Evolutionary conservation across 225 moss, liverwort and hornwort species (phyloP), one percentile per base, ranked within the genome.

Genomic region (Pseudoscleropodium purum): DNA sequence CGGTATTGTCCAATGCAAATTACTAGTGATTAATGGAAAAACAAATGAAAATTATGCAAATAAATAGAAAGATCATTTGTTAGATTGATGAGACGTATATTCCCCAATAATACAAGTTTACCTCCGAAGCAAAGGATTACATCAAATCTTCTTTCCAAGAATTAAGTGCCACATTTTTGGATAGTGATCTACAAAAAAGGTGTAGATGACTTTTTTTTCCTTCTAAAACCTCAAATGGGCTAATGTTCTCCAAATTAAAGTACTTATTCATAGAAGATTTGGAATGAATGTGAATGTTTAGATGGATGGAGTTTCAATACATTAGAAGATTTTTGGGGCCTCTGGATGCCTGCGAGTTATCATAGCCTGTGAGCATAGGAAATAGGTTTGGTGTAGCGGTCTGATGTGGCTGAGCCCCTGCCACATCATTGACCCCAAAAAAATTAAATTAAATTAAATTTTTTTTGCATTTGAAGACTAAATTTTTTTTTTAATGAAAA

Each of bases 101-200:
- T 52, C 0, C 0, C 9, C 14, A 23, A 34, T 23, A 23, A 52
- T 52, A 77, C 23, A 77, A 75, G 4, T 8, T 49, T 49, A 1
- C 49, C 3, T 75, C 2, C 0, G 0, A 15, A 37, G 37, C 0
- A 2, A 1, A 54, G 4, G 15, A 37, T 79, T 37, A 6, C 0
- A 15, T 25, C 1, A 4, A 79, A 24, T 56, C 25, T 15, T 79
- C 5, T 78, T 3, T 2, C 1, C 0, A 1, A 1, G 0, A 54
- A 37, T 16, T 56, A 26, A n/a, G n/a, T 0, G 2, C 2, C 0
- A 0, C 2, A 37, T 37, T 56, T 37, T 37, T 0, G 1, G 1
- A 1, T 25, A 16, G 37, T 25, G 25, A 10, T 37, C 37, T 54
- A 37, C 3, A 9, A 36, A 77, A 77, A 77, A 23, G 13, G 2